These are phyloP conservation scores for Claviceps citrina DNA, from an alignment of 2,329 filamentous ascomycete genomes.

Conservation along the genomic window DNA sequence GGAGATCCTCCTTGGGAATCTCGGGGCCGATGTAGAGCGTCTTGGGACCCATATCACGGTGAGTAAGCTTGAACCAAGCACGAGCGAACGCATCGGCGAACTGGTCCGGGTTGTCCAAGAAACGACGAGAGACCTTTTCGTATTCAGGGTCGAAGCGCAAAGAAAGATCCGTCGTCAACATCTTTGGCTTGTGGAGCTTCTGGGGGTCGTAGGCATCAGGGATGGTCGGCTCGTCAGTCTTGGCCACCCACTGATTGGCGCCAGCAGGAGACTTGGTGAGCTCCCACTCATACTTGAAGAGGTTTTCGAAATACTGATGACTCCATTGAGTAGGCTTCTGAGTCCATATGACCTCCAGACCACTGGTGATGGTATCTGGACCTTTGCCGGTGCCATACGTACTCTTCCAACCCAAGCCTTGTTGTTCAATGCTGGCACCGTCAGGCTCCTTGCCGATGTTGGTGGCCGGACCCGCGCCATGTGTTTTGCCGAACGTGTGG, in stretches of 20 bases:
- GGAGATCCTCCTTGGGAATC: conserved; percentile 50
- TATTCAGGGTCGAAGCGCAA: conserved; percentile 57
- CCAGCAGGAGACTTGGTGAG: conserved; percentile 60
- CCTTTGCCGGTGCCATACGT: conserved; percentile 49
- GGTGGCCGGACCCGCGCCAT: conserved; percentile 50
- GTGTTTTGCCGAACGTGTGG: conserved; percentile 68
- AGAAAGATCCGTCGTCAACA: conserved; percentile 62
- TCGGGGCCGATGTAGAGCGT: conserved; percentile 61
- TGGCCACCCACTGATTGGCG: conserved; percentile 62
- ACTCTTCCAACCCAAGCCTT: conserved; percentile 62
- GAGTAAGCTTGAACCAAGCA: conserved; percentile 73
- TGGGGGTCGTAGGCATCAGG: conserved; percentile 54
- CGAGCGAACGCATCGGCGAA: conserved; percentile 53
- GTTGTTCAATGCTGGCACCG: conserved; percentile 45
- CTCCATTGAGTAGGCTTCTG: conserved; percentile 62
- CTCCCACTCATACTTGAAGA: conserved; percentile 69
- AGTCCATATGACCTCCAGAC: conserved; percentile 69
- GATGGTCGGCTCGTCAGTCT: conserved; percentile 49
- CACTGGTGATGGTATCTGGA: conserved; percentile 58
- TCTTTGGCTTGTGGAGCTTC: conserved; percentile 60
- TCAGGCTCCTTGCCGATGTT: conserved; percentile 55
- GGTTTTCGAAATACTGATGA: conserved; percentile 58
- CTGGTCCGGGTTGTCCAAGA: conserved; percentile 52
- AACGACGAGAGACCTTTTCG: conserved; percentile 60
- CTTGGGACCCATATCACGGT: conserved; percentile 63